These are phyloP conservation scores for Silene conica DNA, from an alignment of 148 eudicot species.

Conservation along the genomic window DNA sequence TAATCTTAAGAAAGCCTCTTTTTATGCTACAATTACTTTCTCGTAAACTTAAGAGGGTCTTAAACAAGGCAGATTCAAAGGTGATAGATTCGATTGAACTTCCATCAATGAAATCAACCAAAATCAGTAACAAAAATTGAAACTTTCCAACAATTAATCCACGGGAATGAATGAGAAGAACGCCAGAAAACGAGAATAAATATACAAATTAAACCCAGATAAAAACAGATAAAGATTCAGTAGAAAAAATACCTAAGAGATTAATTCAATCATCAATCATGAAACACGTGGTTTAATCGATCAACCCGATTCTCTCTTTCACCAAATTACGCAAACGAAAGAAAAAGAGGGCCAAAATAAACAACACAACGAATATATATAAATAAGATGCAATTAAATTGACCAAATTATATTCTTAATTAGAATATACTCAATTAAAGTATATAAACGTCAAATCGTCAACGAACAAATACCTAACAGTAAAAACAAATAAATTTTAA, in stretches of 20 bases:
- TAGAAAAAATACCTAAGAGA: not conserved
- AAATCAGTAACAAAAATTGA: not conserved
- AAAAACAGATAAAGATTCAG: not conserved
- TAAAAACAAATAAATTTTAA: not conserved
- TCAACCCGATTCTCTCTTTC: not conserved
- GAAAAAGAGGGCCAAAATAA: not conserved
- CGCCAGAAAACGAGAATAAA: not conserved
- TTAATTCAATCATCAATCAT: not conserved
- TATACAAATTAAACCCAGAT: not conserved
- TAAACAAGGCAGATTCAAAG: no score
- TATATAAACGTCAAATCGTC: not conserved
- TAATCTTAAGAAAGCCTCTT: no score
- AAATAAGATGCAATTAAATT: not conserved
- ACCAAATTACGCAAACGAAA: not conserved
- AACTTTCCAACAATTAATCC: not conserved
- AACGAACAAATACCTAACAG: not conserved
- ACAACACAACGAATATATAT: not conserved
- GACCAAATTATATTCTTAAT: not conserved
- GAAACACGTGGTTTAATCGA: not conserved
- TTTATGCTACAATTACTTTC: no score
- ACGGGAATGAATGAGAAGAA: not conserved
- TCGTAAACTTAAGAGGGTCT: no score
- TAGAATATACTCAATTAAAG: not conserved
- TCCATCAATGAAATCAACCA: not conserved
- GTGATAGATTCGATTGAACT: not conserved